Conservation (phyloP, 306 rosid genomes). For the Ceratonia siliqua region DNA sequence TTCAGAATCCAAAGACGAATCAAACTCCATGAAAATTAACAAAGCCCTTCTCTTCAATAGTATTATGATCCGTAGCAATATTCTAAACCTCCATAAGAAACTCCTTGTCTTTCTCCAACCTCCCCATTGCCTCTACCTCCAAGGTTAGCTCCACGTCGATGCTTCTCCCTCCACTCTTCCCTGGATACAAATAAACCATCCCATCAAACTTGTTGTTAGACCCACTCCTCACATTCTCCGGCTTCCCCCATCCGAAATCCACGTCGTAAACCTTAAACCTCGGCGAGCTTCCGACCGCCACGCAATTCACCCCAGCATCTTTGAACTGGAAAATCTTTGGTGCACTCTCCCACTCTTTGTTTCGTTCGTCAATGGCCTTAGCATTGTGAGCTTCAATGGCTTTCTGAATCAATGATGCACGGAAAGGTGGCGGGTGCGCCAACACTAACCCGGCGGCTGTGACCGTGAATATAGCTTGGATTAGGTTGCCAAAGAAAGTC, state of each 20-base stretch:
- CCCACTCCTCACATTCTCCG: conserved; percentile 90
- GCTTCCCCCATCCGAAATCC: conserved; percentile 88
- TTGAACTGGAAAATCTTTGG: conserved; percentile 86
- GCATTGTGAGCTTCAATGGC: conserved; percentile 68
- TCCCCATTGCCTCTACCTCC: conserved; percentile 69
- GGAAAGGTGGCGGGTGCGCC: conserved; percentile 63
- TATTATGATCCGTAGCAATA: no score
- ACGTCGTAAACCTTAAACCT: conserved; percentile 91
- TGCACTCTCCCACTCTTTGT: conserved; percentile 85
- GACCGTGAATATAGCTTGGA: conserved; percentile 81
- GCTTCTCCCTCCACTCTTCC: conserved; percentile 89
- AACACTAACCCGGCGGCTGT: conserved; percentile 61
- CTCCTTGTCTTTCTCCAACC: conserved; percentile 69
- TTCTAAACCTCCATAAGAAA: conserved; percentile 59
- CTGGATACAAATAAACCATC: conserved; percentile 84
- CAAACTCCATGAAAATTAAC: no score
- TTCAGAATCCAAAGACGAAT: no score
- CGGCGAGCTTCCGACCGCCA: conserved; percentile 96
- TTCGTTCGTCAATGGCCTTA: conserved; percentile 57
- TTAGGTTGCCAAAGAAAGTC: conserved; percentile 82
- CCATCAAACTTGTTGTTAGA: conserved; percentile 88
- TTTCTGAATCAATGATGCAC: conserved; percentile 64
- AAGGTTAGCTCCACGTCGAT: conserved; percentile 88
- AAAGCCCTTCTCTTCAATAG: no score
- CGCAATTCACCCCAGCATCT: conserved; percentile 95